Evolutionary conservation across 176 grass and related monocot species (phyloP), one percentile per base, ranked within the genome.

Genomic region (Tillandsia leiboldiana): DNA sequence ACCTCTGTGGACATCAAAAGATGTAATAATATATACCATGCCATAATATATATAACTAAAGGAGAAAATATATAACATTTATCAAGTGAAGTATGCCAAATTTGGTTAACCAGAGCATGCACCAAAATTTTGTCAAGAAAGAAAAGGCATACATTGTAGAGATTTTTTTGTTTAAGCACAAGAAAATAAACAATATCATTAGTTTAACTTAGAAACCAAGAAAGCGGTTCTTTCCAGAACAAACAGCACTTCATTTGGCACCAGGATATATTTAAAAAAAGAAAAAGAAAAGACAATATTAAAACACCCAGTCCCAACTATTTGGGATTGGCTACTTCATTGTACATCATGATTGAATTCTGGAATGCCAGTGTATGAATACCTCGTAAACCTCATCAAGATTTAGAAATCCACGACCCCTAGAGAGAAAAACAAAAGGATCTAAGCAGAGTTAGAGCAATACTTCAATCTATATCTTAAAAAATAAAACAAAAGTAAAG

Each of bases 341-440:
- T 51, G 77, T 14, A 70, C 33, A 7, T 42, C 33, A 42, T 42
- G 33, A 42, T 42, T 42, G 33, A 42, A 42, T 42, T 42, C 33
- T 42, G 33, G 33, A 42, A 42, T 42, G 33, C 33, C 28, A 29
- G 33, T n/a, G 23, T 52, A 70, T 51, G 29, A 64, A 73, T 84
- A 96, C 91, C 87, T 74, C 72, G 49, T 80, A 79, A 48, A 87
- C 87, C 63, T 96, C 87, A 81, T 90, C 79, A 63, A 84, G 84
- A 59, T 49, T 76, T 26, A 96, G 84, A 90, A 90, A 87, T 96
- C 84, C 91, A 75, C 84, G 79, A 6, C 82, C 91, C 79, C 87
- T 96, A 64, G 27, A 76, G 18, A 63, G 50, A 15, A 26, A 61
- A 76, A 71, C 4, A 66, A 26, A 58, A 67, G 12, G 47, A 67